Evolutionary conservation across 305 asterid genomes (phyloP).

Genomic region (Fraxinus platypoda): DNA sequence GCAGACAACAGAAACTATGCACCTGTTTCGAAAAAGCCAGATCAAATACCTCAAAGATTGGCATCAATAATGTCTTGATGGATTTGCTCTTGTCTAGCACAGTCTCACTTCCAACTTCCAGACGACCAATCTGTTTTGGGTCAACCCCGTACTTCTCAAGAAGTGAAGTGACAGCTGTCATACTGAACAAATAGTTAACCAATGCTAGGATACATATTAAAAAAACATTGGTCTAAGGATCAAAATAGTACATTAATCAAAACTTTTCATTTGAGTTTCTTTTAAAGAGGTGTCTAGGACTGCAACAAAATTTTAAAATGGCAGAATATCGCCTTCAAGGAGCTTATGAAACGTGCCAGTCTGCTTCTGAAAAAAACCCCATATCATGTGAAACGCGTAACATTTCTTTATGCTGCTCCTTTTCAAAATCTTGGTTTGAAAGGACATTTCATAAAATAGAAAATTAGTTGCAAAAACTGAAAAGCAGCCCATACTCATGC

Average conservation of each 20-base stretch:
- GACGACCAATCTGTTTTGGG: constrained; percentile 91
- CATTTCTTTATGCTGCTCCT: background rate
- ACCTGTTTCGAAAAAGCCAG: constrained; percentile 6
- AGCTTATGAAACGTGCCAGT: constrained; percentile 6
- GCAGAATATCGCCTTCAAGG: background rate
- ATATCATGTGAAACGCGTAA: background rate
- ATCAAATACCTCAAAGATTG: constrained; percentile 82
- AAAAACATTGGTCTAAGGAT: background rate
- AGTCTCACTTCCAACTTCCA: constrained; percentile 99
- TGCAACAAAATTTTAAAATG: background rate
- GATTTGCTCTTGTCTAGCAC: constrained; percentile 98
- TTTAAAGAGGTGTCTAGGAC: background rate
- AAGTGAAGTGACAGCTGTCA: constrained; percentile 90
- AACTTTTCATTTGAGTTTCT: background rate
- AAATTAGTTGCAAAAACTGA: background rate
- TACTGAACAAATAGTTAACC: constrained; percentile 49
- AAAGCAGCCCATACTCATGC: background rate
- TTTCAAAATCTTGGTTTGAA: background rate
- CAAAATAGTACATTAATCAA: background rate
- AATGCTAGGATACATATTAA: constrained; percentile 7
- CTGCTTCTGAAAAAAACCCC: background rate
- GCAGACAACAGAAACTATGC: background rate
- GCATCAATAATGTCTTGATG: constrained; percentile 97
- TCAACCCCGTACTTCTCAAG: constrained; percentile 85
- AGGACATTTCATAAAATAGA: constrained; percentile 3